Conservation (phyloP, 768 basidiomycete genomes). For the Lactarius indigo region DNA sequence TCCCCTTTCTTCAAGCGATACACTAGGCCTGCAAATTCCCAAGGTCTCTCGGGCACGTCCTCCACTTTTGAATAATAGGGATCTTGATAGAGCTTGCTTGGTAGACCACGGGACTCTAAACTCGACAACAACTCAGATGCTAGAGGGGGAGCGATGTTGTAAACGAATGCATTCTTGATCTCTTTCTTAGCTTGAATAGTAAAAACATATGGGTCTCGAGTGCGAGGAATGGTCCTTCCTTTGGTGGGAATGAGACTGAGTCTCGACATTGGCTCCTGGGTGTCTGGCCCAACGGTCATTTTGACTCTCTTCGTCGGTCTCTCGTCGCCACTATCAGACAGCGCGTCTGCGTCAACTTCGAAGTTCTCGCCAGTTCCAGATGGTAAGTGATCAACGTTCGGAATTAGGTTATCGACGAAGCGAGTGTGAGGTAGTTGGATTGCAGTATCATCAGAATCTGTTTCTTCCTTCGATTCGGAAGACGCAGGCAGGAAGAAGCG, state of each 20-base stretch:
- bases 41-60: conserved; percentile 66
- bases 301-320: conserved; percentile 22
- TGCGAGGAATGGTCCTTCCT: conserved; percentile 3
- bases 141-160: conserved; percentile 50
- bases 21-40: conserved; percentile 77
- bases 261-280: neutral
- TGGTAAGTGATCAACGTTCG: neutral
- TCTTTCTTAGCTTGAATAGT: conserved; percentile 22
- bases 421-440: conserved; percentile 4
- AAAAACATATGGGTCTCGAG: conserved; percentile 17
- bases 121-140: conserved; percentile 43
- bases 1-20: conserved; percentile 67
- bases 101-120: conserved; percentile 46
- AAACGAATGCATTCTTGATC: conserved; percentile 43
- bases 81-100: conserved; percentile 62
- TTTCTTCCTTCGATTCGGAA: conserved; percentile 7
- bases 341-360: conserved; percentile 8
- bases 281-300: conserved; percentile 6
- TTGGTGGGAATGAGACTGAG: conserved; percentile 3
- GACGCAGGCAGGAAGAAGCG: conserved; percentile 14
- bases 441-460: conserved; percentile 11
- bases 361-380: neutral
- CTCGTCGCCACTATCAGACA: conserved; percentile 12
- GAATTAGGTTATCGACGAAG: conserved; percentile 3
- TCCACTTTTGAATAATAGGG: conserved; percentile 72